Evolutionary conservation across 768 basidiomycete genomes (phyloP).

Genomic region (Leccinum arenicola): DNA sequence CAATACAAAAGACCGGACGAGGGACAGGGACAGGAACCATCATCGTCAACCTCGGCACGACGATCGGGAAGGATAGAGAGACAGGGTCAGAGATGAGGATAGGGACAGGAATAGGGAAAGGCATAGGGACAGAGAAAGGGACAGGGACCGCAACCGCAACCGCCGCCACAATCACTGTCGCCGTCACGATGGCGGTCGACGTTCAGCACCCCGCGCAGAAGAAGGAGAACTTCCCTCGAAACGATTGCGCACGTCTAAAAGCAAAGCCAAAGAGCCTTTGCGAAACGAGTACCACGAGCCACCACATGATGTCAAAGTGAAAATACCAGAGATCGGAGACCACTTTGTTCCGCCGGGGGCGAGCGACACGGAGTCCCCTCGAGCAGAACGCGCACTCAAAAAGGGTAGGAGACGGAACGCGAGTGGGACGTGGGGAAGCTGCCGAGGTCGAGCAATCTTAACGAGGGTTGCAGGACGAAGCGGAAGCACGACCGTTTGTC

Average conservation of each 20-base stretch:
- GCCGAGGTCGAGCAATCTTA: constrained; percentile 20
- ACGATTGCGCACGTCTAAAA: constrained; percentile 20
- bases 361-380: constrained; percentile 16
- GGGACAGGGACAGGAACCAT: constrained; percentile 6
- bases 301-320: constrained; percentile 10
- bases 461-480: constrained; percentile 33
- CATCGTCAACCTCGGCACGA: constrained; percentile 6
- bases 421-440: constrained; percentile 42
- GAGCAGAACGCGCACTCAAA: constrained; percentile 19
- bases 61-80: constrained; percentile 7
- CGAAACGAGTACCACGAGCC: constrained; percentile 7
- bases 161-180: neutral
- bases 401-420: constrained; percentile 28
- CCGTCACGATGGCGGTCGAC: constrained; percentile 6
- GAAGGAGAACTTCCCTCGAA: constrained; percentile 11
- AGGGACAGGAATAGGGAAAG: constrained; percentile 8
- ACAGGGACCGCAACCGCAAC: constrained; percentile 2
- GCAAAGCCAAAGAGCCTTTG: constrained; percentile 16
- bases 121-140: neutral
- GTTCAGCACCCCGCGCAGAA: constrained; percentile 15
- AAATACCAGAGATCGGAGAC: constrained; percentile 21
- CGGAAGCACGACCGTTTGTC: constrained; percentile 44
- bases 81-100: constrained; percentile 3
- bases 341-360: constrained; percentile 31
- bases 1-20: constrained; percentile 3